Evolutionary conservation across 139 green algal species (phyloP), one percentile per base, ranked within the genome.

Genomic region (Microglena sp.): DNA sequence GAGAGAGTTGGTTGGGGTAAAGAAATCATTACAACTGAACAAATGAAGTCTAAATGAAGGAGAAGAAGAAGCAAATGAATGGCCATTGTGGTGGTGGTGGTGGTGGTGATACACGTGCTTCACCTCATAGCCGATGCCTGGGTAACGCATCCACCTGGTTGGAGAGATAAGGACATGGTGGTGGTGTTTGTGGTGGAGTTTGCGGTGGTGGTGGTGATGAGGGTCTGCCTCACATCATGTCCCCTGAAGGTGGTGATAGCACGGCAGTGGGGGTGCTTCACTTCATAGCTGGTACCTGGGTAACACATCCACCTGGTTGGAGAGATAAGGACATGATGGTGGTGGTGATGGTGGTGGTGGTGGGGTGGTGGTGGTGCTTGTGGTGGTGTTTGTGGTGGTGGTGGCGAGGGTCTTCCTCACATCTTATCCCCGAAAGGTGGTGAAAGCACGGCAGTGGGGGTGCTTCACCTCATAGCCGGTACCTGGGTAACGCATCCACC

Each of bases 171-270:
- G 28, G 29, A 44, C 18, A 6, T 11, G 50, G 6, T 18, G 22
- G 50, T 11, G 50, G 22, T 18, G 6, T 11, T 32, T 18, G 6
- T 11, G 50, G 50, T 59, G 21, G 28, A 27, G 28, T 18, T 32
- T 18, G 50, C 26, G 21, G 24, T 8, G 53, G 8, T 11, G 40
- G 15, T 18, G 40, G 40, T 50, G 40, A 3, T 36, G 35, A 57
- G 22, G 24, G 55, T 62, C 28, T 7, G 6, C 45, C 62, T 32
- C 22, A 87, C 92, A 7, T 32, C 57, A 68, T 98, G 93, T 4
- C 92, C 92, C 0, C 83, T 72, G 78, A 86, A 97, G 1, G 88
- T 96, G 74, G 86, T 84, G 28, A 98, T 27, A 46, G 69, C 82
- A 28, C 46, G n/a, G 77, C 97, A 92, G 55, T 82, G 29, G 0